Evolutionary conservation across 257 asterid species (phyloP), one percentile per base, ranked within the genome.

Genomic region (Solanum verrucosum): DNA sequence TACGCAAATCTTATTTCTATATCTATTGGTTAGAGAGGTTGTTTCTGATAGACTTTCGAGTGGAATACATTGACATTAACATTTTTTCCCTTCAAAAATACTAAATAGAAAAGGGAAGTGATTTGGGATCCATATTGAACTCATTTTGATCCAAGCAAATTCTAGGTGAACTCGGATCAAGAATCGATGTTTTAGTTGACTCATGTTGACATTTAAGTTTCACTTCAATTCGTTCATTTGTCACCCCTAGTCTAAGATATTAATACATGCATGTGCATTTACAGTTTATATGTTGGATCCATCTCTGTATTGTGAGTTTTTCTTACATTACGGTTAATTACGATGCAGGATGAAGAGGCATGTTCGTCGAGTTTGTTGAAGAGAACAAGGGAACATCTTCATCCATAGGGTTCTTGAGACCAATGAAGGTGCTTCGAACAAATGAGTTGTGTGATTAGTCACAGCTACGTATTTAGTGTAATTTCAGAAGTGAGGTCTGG

Each of bases 11-110:
- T 5, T 65, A 63, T n/a, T 11, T 9, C 3, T 63, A 63, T 21
- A 0, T 21, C 0, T 60, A 6, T 23, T 1, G 1, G 0, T 10
- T n/a, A 65, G 1, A n/a, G 2, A 25, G 74, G 6, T 4, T 6
- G 0, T 68, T 68, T 68, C 0, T 8, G 3, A 27, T 13, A 27
- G 1, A 68, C 9, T 1, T 27, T 27, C 0, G n/a, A 7, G 0
- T 68, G 11, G 16, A 27, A 68, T 68, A 3, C 9, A 67, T 67
- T 67, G 74, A 1, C 11, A 29, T 29, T 29, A 4, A 67, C 12
- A 14, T 31, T 31, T 70, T 14, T 35, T 60, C 3, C 13, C 4
- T 56, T 7, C 25, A 29, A 70, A 29, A 29, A 29, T 29, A 70
- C 12, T 29, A 71, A 16, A 33, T 33, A 71, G 25, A 33, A 71